A percentile compares a stretch with the other conserved stretches of the same genome.
Evolutionary conservation across 1,284 basidiomycete genomes (phyloP).

Genomic region (Schizophyllum commune): DNA sequence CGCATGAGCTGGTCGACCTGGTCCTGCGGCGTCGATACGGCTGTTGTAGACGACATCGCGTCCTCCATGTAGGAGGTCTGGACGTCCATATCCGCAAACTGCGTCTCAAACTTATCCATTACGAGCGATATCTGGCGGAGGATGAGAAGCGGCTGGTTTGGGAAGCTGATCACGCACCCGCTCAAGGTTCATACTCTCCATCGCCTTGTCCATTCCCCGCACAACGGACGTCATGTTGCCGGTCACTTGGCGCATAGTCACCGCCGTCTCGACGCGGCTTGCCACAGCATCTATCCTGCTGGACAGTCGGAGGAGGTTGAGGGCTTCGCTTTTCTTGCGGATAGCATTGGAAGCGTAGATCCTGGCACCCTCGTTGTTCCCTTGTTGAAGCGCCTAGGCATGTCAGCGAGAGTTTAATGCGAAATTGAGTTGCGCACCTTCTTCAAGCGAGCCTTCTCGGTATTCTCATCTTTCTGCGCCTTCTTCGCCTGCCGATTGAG

Average conservation of each 20-base stretch:
- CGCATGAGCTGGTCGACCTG: constrained; percentile 91
- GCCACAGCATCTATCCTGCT: constrained; percentile 96
- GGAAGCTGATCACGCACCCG: constrained; percentile 40
- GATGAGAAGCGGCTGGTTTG: constrained; percentile 4
- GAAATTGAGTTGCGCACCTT: constrained; percentile 47
- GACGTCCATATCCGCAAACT: constrained; percentile 96
- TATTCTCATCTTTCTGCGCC: constrained; percentile 86
- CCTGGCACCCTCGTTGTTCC: constrained; percentile 95
- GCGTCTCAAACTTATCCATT: constrained; percentile 98
- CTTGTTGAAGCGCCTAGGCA: constrained; percentile 86
- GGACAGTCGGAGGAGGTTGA: constrained; percentile 84
- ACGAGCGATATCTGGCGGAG: constrained; percentile 82
- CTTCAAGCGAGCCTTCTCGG: constrained; percentile 85
- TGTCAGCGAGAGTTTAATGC: constrained; percentile 1
- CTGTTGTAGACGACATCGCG: constrained; percentile 90
- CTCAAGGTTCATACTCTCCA: constrained; percentile 99
- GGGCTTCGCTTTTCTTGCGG: constrained; percentile 92
- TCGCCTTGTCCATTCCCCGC: constrained; percentile 97
- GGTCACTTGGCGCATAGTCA: constrained; percentile 93
- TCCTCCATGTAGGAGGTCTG: constrained; percentile 99
- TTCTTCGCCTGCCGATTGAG: constrained; percentile 91
- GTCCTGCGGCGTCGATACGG: constrained; percentile 92
- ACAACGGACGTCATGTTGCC: constrained; percentile 97
- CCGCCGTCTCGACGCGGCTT: constrained; percentile 96
- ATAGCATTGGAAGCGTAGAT: constrained; percentile 99